phyloP scores from a whole-genome alignment of 1,284 basidiomycete species.

The Fereydounia khargensis region DNA sequence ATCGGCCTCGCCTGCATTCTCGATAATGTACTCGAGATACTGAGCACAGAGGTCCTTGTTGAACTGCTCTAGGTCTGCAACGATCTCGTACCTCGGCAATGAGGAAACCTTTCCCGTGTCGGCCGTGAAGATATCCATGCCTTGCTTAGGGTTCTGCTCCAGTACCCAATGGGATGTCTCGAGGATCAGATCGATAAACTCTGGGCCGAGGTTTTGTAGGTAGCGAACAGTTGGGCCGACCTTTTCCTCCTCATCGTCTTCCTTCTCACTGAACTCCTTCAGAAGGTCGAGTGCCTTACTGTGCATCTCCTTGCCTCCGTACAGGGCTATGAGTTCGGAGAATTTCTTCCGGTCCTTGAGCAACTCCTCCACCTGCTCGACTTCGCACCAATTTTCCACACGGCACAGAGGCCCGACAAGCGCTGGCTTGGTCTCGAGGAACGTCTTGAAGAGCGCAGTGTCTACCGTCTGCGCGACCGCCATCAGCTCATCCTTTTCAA shows the following conservation, averaged over 20 bases:
- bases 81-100: constrained; percentile 58
- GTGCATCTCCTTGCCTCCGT: constrained; percentile 94
- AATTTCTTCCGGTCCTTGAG: constrained; percentile 81
- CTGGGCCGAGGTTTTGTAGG: constrained; percentile 73
- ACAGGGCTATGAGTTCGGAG: constrained; percentile 84
- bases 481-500: constrained; percentile 42
- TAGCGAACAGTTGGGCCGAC: constrained; percentile 82
- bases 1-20: constrained; percentile 69
- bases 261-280: constrained; percentile 65
- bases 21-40: constrained; percentile 85
- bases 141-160: constrained; percentile 69
- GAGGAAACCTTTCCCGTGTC: constrained; percentile 72
- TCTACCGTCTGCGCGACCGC: constrained; percentile 86
- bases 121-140: constrained; percentile 88
- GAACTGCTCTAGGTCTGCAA: constrained; percentile 67
- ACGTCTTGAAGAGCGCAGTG: constrained; percentile 91
- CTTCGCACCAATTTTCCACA: constrained; percentile 94
- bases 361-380: constrained; percentile 87
- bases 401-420: constrained; percentile 85
- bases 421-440: constrained; percentile 77
- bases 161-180: constrained; percentile 77
- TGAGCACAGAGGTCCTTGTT: constrained; percentile 66
- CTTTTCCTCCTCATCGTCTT: constrained; percentile 77
- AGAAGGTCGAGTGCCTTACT: constrained; percentile 79
- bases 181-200: constrained; percentile 47